Evolutionary conservation across 768 basidiomycete species (phyloP), one percentile per base, ranked within the genome.

Genomic region (Fomitopsis serialis): DNA sequence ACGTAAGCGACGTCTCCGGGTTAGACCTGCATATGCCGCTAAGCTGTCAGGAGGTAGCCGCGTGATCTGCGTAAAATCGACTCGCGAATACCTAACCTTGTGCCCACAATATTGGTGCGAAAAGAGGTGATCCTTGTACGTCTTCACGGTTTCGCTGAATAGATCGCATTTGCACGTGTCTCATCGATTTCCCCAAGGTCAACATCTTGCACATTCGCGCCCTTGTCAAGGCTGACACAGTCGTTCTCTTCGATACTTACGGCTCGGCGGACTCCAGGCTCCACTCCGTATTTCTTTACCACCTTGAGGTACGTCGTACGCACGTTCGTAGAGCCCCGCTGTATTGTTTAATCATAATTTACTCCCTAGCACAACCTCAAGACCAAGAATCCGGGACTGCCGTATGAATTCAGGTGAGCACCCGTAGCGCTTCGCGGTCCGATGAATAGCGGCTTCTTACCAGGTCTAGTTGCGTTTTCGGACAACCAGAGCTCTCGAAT

Each of bases 61-160:
- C 88, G 96, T 77, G 96, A 98, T 74, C 77, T 98, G 22, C 87
- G 96, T 51, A 97, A 98, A 76, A 90, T 98, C 60, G 96, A 98
- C 72, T 94, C 92, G 3, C 79, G 92, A 60, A 81, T 94, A 59
- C 93, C 95, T 34, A 97, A 95, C 69, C 82, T 96, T 53, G 89
- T 98, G 17, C 94, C 95, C 37, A 94, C 94, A 40, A 95, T 98
- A 63, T 80, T 98, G 53, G 81, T 89, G 49, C 80, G 96, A 58
- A 87, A 85, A 63, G 86, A 92, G 70, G 92, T 89, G 45, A 84
- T 98, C 59, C 76, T 98, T 56, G 92, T 91, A 66, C 54, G 83
- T 77, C 46, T 34, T 48, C 46, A 35, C 37, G 15, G 37, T 47
- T 55, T 45, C 50, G 24, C 9, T 42, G 50, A 19, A 45, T 32